Base-by-base conservation (phyloP, 768 basidiomycete species). In the Termitomyces eurrhizus region DNA sequence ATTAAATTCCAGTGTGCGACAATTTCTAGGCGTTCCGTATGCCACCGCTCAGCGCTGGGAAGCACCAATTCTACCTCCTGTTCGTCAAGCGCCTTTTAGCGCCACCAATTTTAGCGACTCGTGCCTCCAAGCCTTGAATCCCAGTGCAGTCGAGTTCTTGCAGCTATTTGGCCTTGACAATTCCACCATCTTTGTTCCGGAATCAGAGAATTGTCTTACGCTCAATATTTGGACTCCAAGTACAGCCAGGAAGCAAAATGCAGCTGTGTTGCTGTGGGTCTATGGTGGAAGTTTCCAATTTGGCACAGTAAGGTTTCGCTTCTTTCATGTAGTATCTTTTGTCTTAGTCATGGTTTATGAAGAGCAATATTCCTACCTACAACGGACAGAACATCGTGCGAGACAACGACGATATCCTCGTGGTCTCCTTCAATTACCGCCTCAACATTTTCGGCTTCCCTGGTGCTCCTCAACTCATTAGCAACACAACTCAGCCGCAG, bases 161-260 rank as follows among this genome's bases (percentile, higher is more conserved):
- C 59, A 61, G 39, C 63, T 73, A 8, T 56, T 68, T 41, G 70
- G 72, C 13, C 29, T 52, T 63, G 63, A 21, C 29, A 62, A 65
- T 35, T 68, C 62, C n/a, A 64, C 66, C 11, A 65, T 71, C 7
- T 63, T 69, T 42, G 66, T 74, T 7, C 66, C 71, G 0, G 73
- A 74, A 50, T 72, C 73, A 4, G 78, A 79, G 58, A 52, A 72
- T 35, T 79, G 78, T 54, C 52, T 76, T 46, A 74, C 62, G 9
- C 64, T 76, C 52, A 79, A 78, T 56, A 66, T 79, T 16, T 79
- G 76, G 77, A 63, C 73, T 16, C 77, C 77, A 18, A 74, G 67
- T 36, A 33, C 64, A 0, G 16, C 24, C 14, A 68, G 75, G 44
- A 71, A 72, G 53, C 76, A 77, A 60, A 65, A 64, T 8, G 73